phyloP scores from a whole-genome alignment of 2,329 filamentous ascomycete species.

The Emydomyces testavorans region DNA sequence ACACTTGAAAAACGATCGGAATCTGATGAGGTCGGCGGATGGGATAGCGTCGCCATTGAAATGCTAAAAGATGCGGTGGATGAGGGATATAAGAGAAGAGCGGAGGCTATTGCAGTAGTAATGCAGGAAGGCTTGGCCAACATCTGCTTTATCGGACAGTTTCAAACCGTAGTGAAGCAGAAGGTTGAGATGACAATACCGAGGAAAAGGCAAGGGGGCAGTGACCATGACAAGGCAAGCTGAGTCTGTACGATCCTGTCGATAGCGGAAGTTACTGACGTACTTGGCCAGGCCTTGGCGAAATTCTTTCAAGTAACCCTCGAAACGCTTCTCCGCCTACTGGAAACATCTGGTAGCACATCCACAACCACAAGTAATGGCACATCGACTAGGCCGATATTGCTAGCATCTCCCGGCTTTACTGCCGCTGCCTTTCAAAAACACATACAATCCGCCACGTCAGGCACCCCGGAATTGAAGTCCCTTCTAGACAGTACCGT shows the following conservation, averaged over 20 bases:
- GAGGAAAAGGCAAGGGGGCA: slow-evolving; percentile 37
- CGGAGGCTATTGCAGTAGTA: slow-evolving; percentile 77
- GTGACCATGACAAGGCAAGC: slow-evolving; percentile 39
- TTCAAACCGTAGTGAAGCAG: slow-evolving; percentile 40
- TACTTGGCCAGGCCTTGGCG: slow-evolving; percentile 46
- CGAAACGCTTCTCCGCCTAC: slow-evolving; percentile 60
- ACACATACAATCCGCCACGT: slow-evolving; percentile 54
- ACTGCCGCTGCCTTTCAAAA: slow-evolving; percentile 68
- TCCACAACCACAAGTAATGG: slow-evolving; percentile 29
- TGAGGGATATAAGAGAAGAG: slow-evolving; percentile 55
- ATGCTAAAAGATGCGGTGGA: slow-evolving; percentile 69
- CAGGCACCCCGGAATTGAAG: slow-evolving; percentile 50
- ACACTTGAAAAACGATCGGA: slow-evolving; percentile 68
- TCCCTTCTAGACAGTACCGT: slow-evolving; percentile 51
- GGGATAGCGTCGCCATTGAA: slow-evolving; percentile 79
- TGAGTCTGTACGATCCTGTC: background rate
- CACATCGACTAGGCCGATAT: slow-evolving; percentile 48
- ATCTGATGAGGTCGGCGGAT: slow-evolving; percentile 43
- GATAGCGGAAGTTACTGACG: background rate
- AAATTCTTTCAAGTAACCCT: slow-evolving; percentile 71
- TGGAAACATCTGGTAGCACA: slow-evolving; percentile 53
- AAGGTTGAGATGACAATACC: slow-evolving; percentile 40
- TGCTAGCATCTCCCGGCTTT: slow-evolving; percentile 84
- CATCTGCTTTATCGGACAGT: slow-evolving; percentile 42
- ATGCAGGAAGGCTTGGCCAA: slow-evolving; percentile 63